Percentiles rank a stretch among this genome's conserved stretches.
Evolutionary conservation across 2,329 filamentous ascomycete genomes (phyloP).

Genomic region (Fusarium odoratissimum): DNA sequence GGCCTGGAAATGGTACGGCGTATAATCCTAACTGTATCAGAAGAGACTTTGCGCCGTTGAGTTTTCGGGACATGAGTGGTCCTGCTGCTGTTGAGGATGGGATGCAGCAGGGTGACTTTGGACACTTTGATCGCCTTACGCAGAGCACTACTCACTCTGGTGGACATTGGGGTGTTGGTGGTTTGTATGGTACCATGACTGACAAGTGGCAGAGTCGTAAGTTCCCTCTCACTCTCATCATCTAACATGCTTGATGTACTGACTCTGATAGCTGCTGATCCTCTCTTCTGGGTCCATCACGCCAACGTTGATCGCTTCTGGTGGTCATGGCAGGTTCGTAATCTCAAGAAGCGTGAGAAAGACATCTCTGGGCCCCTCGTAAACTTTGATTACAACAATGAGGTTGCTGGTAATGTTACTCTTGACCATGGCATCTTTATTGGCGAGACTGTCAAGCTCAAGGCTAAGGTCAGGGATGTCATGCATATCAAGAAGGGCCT

Average conservation of each 20-base stretch:
- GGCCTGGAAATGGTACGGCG: conserved; percentile 7
- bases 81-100: conserved; percentile 25
- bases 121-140: conserved; percentile 33
- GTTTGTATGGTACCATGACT: conserved; percentile 44
- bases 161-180: conserved; percentile 44
- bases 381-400: conserved; percentile 26
- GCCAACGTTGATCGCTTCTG: conserved; percentile 46
- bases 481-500: conserved; percentile 24
- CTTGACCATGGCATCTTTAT: conserved; percentile 3
- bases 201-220: conserved; percentile 31
- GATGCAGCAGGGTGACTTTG: conserved; percentile 40
- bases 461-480: conserved; percentile 18
- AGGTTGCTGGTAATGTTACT: conserved; percentile 13
- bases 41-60: conserved; percentile 27
- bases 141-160: conserved; percentile 44
- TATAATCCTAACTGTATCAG: conserved; percentile 26
- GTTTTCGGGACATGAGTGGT: conserved; percentile 24
- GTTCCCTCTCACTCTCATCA: accelerated
- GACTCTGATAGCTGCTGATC: conserved; percentile 30
- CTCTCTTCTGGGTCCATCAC: conserved; percentile 47
- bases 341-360: conserved; percentile 16
- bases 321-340: conserved; percentile 34
- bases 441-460: conserved; percentile 8
- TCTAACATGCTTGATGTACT: not conserved
- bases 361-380: conserved; percentile 29